Conservation (phyloP, 352 stramenopile genomes). For the Pythium dissimile region DNA sequence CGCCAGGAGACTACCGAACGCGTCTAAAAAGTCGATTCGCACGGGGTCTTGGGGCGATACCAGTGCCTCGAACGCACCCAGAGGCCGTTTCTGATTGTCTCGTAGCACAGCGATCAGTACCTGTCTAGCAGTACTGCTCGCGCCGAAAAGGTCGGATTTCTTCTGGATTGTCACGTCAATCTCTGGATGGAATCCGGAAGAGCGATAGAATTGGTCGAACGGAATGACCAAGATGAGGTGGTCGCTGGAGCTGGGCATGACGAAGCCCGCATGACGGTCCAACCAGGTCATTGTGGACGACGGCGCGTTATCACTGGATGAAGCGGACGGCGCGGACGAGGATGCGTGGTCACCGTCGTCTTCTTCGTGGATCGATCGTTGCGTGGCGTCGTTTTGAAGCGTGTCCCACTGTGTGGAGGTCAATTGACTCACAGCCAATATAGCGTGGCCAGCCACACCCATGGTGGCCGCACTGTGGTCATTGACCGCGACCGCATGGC, state of each 20-base stretch:
- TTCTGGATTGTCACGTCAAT: slow-evolving; percentile 18
- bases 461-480: not conserved
- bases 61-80: slow-evolving; percentile 18
- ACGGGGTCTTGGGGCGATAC: slow-evolving; percentile 3
- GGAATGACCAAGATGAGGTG: slow-evolving; percentile 14
- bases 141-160: slow-evolving; percentile 2
- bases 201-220: slow-evolving; percentile 2
- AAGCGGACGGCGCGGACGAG: slow-evolving; percentile 2
- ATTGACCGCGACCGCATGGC: not conserved
- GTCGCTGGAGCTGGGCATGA: slow-evolving; percentile 12
- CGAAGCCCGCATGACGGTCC: slow-evolving; percentile 8
- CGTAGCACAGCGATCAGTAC: slow-evolving; percentile 21
- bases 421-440: not conserved
- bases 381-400: not conserved
- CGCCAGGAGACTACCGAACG: slow-evolving; percentile 16
- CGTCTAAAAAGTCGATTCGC: slow-evolving; percentile 22
- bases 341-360: not conserved
- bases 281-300: slow-evolving; percentile 6
- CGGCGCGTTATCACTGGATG: not conserved
- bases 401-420: not conserved
- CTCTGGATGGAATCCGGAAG: slow-evolving; percentile 15
- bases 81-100: not conserved
- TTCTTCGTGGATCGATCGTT: not conserved
- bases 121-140: not conserved
- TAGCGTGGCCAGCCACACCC: slow-evolving; percentile 9